phyloP scores from a whole-genome alignment of 495 filamentous ascomycete genomes.

The Elasticomyces elasticus region DNA sequence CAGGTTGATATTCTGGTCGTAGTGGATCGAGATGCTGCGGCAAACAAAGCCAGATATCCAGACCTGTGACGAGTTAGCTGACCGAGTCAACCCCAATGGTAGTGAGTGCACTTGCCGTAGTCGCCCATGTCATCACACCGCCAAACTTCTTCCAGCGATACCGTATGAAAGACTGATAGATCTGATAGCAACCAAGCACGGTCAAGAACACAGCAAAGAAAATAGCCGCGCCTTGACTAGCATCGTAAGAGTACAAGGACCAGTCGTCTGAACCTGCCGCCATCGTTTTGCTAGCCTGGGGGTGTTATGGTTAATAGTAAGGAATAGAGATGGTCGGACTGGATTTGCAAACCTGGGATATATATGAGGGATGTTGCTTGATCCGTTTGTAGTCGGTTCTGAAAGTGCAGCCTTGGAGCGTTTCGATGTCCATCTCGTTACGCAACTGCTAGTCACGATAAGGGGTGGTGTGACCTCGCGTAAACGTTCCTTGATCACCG shows the following conservation, averaged over 20 bases:
- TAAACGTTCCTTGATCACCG: no score
- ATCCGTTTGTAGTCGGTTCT: no score
- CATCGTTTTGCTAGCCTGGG: no score
- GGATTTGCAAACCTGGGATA: no score
- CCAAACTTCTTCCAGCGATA: conserved; percentile 10
- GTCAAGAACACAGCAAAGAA: conserved; percentile 12
- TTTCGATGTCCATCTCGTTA: no score
- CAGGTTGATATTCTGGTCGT: conserved; percentile 1
- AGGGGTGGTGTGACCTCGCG: no score
- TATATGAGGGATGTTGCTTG: no score
- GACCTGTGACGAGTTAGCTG: not conserved
- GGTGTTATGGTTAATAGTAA: no score
- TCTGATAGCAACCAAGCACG: not conserved
- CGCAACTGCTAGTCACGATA: no score
- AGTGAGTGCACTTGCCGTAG: not conserved
- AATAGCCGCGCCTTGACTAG: conserved; percentile 11
- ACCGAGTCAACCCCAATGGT: not conserved
- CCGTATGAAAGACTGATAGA: conserved; percentile 9
- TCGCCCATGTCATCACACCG: conserved; percentile 3
- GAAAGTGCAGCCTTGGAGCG: no score
- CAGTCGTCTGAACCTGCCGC: no score
- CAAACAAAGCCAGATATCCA: conserved; percentile 12
- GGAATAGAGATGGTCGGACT: no score
- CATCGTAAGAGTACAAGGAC: conserved; percentile 12
- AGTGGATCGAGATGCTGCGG: conserved; percentile 8